Evolutionary conservation across 176 grass and related monocot genomes (phyloP), one percentile per base, ranked within the genome.

Genomic region (Phyllostachys edulis): DNA sequence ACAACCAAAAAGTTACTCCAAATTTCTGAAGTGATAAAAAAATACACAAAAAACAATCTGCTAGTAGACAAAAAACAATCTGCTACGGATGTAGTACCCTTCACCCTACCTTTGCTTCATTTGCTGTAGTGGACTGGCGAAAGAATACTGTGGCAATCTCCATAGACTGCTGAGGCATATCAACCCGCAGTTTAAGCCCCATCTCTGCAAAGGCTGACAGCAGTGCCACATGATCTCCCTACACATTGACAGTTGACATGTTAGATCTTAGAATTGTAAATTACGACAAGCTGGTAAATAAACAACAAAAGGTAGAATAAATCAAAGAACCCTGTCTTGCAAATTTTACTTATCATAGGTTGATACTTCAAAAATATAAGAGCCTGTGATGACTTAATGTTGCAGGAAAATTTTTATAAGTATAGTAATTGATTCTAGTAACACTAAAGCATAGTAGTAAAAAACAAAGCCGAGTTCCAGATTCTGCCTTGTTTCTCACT

Each of bases 131-230:
- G 1, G 93, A 92, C 86, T 83, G 90, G 49, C 93, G 90, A 73
- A 96, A 98, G 73, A 98, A 95, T 85, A 98, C 42, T 41, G 90
- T 81, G 60, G 93, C 87, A 75, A 98, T 89, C 62, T 93, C 88
- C 91, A 98, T 91, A 87, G 92, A 66, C 69, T 95, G 96, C 72
- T 98, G 82, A 80, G 96, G 96, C 96, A 98, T 98, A 76, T 98
- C 96, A 75, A 98, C 84, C 39, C 96, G 87, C 80, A 98, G 84
- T 87, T 94, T 98, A 83, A 98, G 92, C 83, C 96, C 96, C 93
- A 98, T 98, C 82, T 98, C 91, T 62, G 87, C 86, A 89, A 98
- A 98, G 56, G 96, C 93, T 87, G 93, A 89, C 66, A 98, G 56
- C 76, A 98, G 69, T 79, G 93, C 96, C 64, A 95, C 96, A 54